A percentile compares a stretch with the other conserved stretches of the same genome.
Conservation (phyloP, 257 asterid genomes). For the Primulina eburnea region DNA sequence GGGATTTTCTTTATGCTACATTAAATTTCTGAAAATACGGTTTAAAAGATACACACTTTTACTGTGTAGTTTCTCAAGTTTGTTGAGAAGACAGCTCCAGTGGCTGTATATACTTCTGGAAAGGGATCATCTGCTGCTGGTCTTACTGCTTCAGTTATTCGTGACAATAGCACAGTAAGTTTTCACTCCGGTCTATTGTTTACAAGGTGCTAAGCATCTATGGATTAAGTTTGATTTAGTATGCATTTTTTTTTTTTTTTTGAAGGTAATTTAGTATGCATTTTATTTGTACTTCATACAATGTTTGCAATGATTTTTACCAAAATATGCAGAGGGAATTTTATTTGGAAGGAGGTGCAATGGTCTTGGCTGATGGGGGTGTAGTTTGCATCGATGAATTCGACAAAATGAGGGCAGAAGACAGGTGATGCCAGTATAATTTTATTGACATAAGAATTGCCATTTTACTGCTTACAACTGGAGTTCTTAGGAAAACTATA, state of each 20-base stretch:
- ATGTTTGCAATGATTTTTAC: slow-evolving; percentile 18
- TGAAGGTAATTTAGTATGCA: slow-evolving; percentile 2
- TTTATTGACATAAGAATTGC: slow-evolving; percentile 14
- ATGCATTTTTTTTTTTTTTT: no score
- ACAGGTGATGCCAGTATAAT: slow-evolving; percentile 49
- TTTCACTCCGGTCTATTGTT: slow-evolving; percentile 16
- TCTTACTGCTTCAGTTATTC: slow-evolving; percentile 95
- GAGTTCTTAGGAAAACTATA: slow-evolving; percentile 25
- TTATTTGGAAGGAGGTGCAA: slow-evolving; percentile 99
- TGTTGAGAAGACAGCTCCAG: slow-evolving; percentile 98
- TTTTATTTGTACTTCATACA: neutral
- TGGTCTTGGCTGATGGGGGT: slow-evolving; percentile 99
- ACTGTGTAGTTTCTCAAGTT: slow-evolving; percentile 82
- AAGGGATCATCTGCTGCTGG: slow-evolving; percentile 99
- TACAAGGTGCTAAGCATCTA: slow-evolving; percentile 5
- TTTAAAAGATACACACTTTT: neutral
- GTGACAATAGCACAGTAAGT: slow-evolving; percentile 95
- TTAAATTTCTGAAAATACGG: neutral
- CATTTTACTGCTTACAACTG: slow-evolving; percentile 7
- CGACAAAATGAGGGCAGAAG: slow-evolving; percentile 99
- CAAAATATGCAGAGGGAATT: slow-evolving; percentile 72
- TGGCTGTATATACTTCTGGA: slow-evolving; percentile 96
- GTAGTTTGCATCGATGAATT: slow-evolving; percentile 99
- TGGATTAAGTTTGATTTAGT: slow-evolving; percentile 12
- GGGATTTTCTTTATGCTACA: slow-evolving; percentile 4